Percentiles rank a stretch among this genome's conserved stretches.
Conservation (phyloP, 805 yeast genomes). For the Suhomyces xylopsoci region DNA sequence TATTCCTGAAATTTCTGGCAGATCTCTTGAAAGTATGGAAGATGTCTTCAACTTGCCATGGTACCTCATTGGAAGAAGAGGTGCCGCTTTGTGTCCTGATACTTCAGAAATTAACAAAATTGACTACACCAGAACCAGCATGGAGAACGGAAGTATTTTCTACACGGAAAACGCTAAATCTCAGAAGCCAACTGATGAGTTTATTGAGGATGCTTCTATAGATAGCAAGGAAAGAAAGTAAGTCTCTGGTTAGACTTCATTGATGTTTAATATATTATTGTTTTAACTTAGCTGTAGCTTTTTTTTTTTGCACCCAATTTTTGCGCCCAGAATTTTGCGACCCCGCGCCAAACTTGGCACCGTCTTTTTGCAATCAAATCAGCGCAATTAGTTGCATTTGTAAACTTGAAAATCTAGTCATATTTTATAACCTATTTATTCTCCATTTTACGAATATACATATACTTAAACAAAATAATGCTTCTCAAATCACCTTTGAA, state of each 20-base stretch:
- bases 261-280: not conserved
- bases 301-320: not conserved
- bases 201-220: conserved; percentile 1
- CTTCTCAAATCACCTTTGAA: not conserved
- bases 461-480: not conserved
- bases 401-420: not conserved
- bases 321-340: not conserved
- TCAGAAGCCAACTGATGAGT: not conserved
- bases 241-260: not conserved
- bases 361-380: not conserved
- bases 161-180: not conserved
- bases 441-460: not conserved
- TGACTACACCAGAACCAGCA: conserved; percentile 13
- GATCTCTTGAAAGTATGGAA: conserved; percentile 52
- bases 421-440: not conserved
- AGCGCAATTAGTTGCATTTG: not conserved
- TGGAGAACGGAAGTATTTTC: not conserved
- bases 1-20: conserved; percentile 50
- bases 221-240: conserved; percentile 1
- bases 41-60: conserved; percentile 53
- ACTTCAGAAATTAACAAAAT: conserved; percentile 39
- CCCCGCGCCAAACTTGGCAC: not conserved
- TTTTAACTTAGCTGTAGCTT: not conserved
- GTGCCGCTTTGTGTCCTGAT: conserved; percentile 52
- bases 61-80: conserved; percentile 56